Conservation (phyloP, 2,329 filamentous ascomycete genomes). For the Diaporthe capsici region DNA sequence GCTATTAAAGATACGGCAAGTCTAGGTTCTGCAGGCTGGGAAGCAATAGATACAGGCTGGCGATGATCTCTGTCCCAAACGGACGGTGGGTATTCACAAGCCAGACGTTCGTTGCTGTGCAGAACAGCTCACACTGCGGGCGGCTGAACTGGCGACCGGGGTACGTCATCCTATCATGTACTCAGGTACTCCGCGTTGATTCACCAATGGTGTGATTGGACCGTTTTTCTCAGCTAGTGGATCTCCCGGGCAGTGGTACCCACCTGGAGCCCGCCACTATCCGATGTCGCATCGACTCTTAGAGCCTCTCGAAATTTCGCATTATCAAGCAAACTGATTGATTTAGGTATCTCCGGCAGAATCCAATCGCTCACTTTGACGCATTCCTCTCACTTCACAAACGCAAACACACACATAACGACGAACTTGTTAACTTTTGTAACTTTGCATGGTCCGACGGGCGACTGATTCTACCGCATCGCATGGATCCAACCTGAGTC, state of each 20-base stretch:
- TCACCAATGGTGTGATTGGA: conserved; percentile 28
- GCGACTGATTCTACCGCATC: neutral
- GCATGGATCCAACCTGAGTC: neutral
- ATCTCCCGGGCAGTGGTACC: conserved; percentile 10
- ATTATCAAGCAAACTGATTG: conserved; percentile 39
- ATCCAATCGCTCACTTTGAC: neutral
- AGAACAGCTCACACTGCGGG: neutral
- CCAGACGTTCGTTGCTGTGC: neutral
- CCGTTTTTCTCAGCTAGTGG: neutral
- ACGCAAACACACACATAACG: neutral
- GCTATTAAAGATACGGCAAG: neutral
- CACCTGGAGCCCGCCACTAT: conserved; percentile 31
- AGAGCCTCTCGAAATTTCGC: conserved; percentile 36
- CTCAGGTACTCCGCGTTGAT: neutral
- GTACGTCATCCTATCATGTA: conserved; percentile 23
- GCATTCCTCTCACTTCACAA: neutral
- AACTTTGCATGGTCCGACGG: neutral
- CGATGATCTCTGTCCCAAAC: neutral
- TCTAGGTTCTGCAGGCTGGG: neutral
- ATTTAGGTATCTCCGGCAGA: conserved; percentile 18
- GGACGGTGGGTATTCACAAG: conserved; percentile 3
- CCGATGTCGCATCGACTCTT: conserved; percentile 40
- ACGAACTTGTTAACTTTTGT: neutral
- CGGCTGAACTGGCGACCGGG: conserved; percentile 4
- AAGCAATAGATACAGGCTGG: conserved; percentile 3